A percentile compares a stretch with the other conserved stretches of the same genome.
phyloP scores from a whole-genome alignment of 1,284 basidiomycete genomes.

The Irpex lacteus region DNA sequence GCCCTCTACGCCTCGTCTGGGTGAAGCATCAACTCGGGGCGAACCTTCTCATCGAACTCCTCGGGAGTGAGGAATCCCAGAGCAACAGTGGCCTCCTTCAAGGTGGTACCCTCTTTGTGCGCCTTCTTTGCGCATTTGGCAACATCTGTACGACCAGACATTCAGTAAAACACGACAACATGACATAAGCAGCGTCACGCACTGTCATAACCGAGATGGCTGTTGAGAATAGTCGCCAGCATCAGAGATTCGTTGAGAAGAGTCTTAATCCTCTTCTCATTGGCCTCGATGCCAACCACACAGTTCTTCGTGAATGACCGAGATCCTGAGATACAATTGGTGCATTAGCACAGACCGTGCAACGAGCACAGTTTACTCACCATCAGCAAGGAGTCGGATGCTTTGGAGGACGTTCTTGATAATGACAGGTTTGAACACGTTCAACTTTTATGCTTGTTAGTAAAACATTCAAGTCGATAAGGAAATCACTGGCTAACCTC shows the following conservation, averaged over 20 bases:
- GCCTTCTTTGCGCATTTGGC: constrained; percentile 99
- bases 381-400: constrained; percentile 92
- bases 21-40: constrained; percentile 87
- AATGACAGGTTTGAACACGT: constrained; percentile 99
- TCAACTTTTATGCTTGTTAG: constrained; percentile 55
- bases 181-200: constrained; percentile 35
- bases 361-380: constrained; percentile 35
- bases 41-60: constrained; percentile 95
- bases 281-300: constrained; percentile 94
- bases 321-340: constrained; percentile 46
- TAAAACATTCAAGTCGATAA: not conserved
- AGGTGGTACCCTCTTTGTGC: constrained; percentile 94
- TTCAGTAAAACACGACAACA: constrained; percentile 8
- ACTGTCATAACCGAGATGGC: constrained; percentile 94
- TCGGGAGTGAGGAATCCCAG: constrained; percentile 86
- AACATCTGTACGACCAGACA: constrained; percentile 60
- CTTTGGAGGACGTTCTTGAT: constrained; percentile 98
- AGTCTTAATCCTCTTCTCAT: constrained; percentile 88
- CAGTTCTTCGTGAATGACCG: constrained; percentile 97
- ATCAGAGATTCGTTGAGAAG: constrained; percentile 95
- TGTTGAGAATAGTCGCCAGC: constrained; percentile 95
- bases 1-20: constrained; percentile 53
- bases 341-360: constrained; percentile 2
- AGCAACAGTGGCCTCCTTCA: constrained; percentile 92
- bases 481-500: constrained; percentile 54